A percentile compares a stretch with the other conserved stretches of the same genome.
phyloP scores from a whole-genome alignment of 768 basidiomycete species.

The Podaxis carcinomalis region DNA sequence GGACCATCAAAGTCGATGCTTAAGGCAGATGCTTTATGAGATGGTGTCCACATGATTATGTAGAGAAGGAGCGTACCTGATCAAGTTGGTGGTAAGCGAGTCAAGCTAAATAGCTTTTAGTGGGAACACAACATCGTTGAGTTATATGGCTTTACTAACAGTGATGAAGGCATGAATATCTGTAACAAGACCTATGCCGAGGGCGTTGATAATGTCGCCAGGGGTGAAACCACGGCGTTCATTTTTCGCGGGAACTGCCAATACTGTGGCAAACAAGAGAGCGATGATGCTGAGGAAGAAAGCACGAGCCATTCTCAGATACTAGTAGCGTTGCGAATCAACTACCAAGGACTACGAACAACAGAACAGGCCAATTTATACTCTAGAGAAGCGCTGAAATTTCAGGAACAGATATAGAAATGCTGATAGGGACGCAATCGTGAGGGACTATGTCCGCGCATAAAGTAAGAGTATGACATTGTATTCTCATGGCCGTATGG shows the following conservation, averaged over 20 bases:
- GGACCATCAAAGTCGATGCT: slow-evolving; percentile 35
- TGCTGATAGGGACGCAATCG: not conserved
- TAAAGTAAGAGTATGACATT: not conserved
- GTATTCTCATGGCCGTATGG: slow-evolving; percentile 1
- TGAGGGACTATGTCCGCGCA: not conserved
- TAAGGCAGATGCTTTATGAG: not conserved
- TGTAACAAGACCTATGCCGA: slow-evolving; percentile 36
- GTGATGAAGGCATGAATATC: slow-evolving; percentile 35
- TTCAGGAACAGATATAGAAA: too few relatives aligned
- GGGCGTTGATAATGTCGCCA: slow-evolving; percentile 30
- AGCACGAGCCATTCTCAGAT: slow-evolving; percentile 5
- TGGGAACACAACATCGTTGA: not conserved
- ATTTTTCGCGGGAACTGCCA: slow-evolving; percentile 14
- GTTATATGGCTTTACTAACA: slow-evolving; percentile 19
- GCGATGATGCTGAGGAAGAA: slow-evolving; percentile 23
- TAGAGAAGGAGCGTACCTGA: slow-evolving; percentile 24
- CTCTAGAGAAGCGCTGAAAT: not conserved
- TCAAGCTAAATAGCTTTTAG: slow-evolving; percentile 25
- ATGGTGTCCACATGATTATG: not conserved
- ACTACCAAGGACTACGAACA: not conserved
- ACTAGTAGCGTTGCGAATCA: not conserved
- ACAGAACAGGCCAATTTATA: not conserved
- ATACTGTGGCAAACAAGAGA: slow-evolving; percentile 21
- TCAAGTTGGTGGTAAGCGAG: slow-evolving; percentile 28
- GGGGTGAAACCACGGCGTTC: slow-evolving; percentile 18